Percentiles rank a stretch among this genome's conserved stretches.
Evolutionary conservation across 2,329 filamentous ascomycete genomes (phyloP).

Genomic region (Triangularia setosa): DNA sequence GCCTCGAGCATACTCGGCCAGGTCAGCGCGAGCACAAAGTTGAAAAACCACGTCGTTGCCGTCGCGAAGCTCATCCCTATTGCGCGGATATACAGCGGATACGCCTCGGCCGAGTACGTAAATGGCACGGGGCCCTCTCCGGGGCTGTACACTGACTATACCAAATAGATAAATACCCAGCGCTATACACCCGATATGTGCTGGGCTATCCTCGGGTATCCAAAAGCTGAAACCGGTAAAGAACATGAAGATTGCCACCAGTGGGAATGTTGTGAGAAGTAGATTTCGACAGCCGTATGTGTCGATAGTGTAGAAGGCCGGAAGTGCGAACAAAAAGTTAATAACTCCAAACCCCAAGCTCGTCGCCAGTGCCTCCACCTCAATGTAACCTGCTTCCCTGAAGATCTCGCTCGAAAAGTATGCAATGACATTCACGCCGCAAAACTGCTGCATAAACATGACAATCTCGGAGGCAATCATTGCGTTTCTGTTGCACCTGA

Average conservation of each 20-base stretch:
- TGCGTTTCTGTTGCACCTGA: constrained; percentile 60
- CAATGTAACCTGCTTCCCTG: constrained; percentile 47
- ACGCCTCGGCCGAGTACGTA: constrained; percentile 64
- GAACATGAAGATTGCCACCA: constrained; percentile 54
- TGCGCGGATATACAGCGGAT: constrained; percentile 59
- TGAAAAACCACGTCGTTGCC: constrained; percentile 49
- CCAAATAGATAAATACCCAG: constrained; percentile 49
- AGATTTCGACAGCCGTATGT: constrained; percentile 63
- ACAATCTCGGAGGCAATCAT: constrained; percentile 58
- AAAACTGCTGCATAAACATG: constrained; percentile 64
- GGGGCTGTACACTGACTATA: constrained; percentile 51
- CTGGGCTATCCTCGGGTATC: constrained; percentile 36
- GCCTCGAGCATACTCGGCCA: constrained; percentile 44
- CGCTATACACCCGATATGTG: constrained; percentile 43
- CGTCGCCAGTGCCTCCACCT: constrained; percentile 51
- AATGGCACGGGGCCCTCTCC: constrained; percentile 63
- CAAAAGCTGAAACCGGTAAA: constrained; percentile 46
- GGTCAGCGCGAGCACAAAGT: constrained; percentile 40
- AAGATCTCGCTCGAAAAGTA: constrained; percentile 63
- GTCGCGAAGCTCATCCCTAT: constrained; percentile 59
- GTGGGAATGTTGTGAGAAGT: constrained; percentile 59
- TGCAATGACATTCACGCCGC: constrained; percentile 48
- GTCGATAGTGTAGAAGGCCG: constrained; percentile 64
- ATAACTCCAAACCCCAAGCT: constrained; percentile 62
- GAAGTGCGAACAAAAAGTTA: constrained; percentile 62